A percentile compares a stretch with the other conserved stretches of the same genome.
Conservation (phyloP, 805 yeast species). For the Candida broadrunensis region DNA sequence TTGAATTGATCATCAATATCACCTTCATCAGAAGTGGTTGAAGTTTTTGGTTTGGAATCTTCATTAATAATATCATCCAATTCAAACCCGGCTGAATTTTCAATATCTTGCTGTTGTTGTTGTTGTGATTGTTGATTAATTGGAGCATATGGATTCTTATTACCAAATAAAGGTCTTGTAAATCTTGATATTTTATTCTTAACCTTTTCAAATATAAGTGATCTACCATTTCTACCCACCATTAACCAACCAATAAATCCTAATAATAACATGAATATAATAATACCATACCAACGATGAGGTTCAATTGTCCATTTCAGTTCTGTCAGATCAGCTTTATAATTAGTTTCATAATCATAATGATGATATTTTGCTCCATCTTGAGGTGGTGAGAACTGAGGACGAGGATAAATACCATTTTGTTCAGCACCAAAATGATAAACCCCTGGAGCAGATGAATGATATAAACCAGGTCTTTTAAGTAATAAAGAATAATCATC, state of each 20-base stretch:
- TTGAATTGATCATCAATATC: conserved; percentile 10
- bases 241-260: conserved; percentile 26
- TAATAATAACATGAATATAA: conserved; percentile 25
- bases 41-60: background rate
- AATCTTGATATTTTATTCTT: background rate
- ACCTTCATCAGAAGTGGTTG: background rate
- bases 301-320: conserved; percentile 45
- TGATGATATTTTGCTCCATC: conserved; percentile 15
- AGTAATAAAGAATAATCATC: conserved; percentile 1
- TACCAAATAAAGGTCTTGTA: background rate
- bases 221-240: conserved; percentile 27
- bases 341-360: conserved; percentile 28
- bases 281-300: conserved; percentile 38
- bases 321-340: conserved; percentile 21
- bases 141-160: background rate
- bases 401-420: conserved; percentile 38
- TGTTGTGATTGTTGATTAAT: background rate
- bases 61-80: conserved; percentile 5
- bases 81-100: conserved; percentile 7
- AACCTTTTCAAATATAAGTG: background rate
- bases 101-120: conserved; percentile 2
- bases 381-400: conserved; percentile 27
- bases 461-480: conserved; percentile 45
- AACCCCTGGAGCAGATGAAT: conserved; percentile 45
- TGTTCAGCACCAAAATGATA: conserved; percentile 56